Conservation (phyloP, 495 filamentous ascomycete species). For the Penicillium bovifimosum region DNA sequence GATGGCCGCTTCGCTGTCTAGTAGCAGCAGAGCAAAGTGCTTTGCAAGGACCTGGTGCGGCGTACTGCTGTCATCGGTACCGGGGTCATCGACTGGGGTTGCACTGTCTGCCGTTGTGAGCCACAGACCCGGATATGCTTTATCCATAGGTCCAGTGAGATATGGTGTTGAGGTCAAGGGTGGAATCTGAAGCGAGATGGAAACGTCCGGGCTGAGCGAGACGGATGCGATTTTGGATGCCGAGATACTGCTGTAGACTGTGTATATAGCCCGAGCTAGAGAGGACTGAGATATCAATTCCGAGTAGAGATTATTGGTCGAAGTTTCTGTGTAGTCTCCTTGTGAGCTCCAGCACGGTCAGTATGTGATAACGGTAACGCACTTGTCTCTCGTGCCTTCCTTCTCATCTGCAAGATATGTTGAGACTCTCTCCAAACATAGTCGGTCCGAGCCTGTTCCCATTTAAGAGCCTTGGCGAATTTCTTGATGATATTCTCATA, state of each 20-base stretch:
- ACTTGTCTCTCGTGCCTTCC: slow-evolving; percentile 74
- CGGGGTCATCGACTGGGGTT: slow-evolving; percentile 55
- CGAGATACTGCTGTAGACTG: slow-evolving; percentile 74
- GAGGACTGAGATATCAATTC: slow-evolving; percentile 69
- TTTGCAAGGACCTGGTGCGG: slow-evolving; percentile 61
- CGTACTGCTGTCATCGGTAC: slow-evolving; percentile 47
- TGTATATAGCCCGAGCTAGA: slow-evolving; percentile 77
- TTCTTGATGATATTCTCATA: slow-evolving; percentile 86
- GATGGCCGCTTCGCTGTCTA: slow-evolving; percentile 78
- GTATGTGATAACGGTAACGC: slow-evolving; percentile 28
- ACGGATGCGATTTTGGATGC: slow-evolving; percentile 75
- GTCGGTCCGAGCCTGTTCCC: slow-evolving; percentile 77
- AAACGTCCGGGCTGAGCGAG: slow-evolving; percentile 51
- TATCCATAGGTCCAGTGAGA: slow-evolving; percentile 61
- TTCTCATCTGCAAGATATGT: slow-evolving; percentile 68
- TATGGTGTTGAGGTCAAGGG: slow-evolving; percentile 69
- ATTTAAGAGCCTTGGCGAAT: slow-evolving; percentile 81
- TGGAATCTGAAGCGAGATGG: slow-evolving; percentile 83
- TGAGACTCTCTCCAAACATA: slow-evolving; percentile 88
- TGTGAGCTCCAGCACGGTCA: not conserved
- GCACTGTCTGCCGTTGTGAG: slow-evolving; percentile 79
- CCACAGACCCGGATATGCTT: slow-evolving; percentile 67
- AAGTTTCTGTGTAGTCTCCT: slow-evolving; percentile 26
- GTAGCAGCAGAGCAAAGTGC: slow-evolving; percentile 79
- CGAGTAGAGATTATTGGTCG: slow-evolving; percentile 38